Percentiles rank a stretch among this genome's conserved stretches.
phyloP scores from a whole-genome alignment of 768 basidiomycete genomes.

The Dendrothele bispora region DNA sequence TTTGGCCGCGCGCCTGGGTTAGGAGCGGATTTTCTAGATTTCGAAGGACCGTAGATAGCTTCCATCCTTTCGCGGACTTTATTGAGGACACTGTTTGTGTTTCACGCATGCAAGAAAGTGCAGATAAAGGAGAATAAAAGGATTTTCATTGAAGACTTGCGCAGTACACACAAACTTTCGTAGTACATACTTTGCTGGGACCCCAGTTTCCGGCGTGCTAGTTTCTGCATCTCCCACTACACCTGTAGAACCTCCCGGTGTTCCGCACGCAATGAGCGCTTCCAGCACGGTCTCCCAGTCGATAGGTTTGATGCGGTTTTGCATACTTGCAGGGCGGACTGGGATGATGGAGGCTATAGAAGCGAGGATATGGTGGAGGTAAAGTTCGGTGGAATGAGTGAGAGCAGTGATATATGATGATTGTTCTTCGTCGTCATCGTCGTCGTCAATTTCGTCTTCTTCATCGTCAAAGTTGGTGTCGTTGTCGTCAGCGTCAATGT shows the following conservation, averaged over 20 bases:
- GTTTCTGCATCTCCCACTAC: too few relatives aligned
- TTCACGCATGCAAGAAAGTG: background rate
- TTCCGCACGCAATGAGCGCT: constrained; percentile 43
- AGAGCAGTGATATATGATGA: constrained; percentile 34
- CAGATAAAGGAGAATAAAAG: background rate
- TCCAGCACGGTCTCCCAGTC: constrained; percentile 66
- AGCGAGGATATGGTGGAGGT: constrained; percentile 53
- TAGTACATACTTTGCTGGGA: constrained; percentile 26
- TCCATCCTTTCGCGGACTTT: constrained; percentile 27
- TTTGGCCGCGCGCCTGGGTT: too few relatives aligned
- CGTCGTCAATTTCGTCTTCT: constrained; percentile 22
- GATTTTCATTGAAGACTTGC: background rate
- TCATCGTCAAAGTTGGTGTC: constrained; percentile 3
- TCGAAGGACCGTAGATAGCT: constrained; percentile 30
- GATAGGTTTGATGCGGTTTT: constrained; percentile 61
- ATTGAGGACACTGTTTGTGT: constrained; percentile 17
- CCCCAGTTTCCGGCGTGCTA: too few relatives aligned
- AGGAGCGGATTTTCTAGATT: too few relatives aligned
- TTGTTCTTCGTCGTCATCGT: constrained; percentile 21
- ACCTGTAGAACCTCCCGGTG: background rate
- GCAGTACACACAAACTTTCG: background rate
- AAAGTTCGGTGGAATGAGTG: constrained; percentile 39
- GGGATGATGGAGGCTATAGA: constrained; percentile 58
- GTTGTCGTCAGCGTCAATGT: too few relatives aligned
- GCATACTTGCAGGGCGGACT: constrained; percentile 55